A percentile compares a stretch with the other conserved stretches of the same genome.
phyloP scores from a whole-genome alignment of 257 asterid species.

The Sherardia arvensis region DNA sequence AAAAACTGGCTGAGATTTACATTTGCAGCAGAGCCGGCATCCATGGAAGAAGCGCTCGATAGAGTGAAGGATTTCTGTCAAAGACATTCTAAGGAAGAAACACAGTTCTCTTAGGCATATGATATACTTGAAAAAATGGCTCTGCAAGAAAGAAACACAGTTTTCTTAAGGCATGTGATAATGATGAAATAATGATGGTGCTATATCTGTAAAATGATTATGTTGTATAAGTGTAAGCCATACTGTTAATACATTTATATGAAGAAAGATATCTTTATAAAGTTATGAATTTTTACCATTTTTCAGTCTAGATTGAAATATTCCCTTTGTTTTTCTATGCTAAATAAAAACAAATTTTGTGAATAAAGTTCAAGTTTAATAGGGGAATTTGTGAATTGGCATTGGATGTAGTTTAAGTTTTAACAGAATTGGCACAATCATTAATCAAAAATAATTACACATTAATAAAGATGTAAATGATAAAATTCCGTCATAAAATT shows the following conservation, averaged over 20 bases:
- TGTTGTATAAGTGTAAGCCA: neutral
- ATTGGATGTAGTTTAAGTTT: too few relatives aligned
- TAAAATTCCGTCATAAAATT: too few relatives aligned
- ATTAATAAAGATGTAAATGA: too few relatives aligned
- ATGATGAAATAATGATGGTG: neutral
- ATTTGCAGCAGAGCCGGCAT: conserved; percentile 56
- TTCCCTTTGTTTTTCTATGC: too few relatives aligned
- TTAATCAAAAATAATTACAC: too few relatives aligned
- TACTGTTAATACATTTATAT: neutral
- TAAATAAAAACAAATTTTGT: too few relatives aligned
- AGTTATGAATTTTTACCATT: neutral
- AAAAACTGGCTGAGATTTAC: conserved; percentile 69
- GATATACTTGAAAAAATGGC: neutral
- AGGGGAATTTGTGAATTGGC: too few relatives aligned
- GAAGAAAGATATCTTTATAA: neutral
- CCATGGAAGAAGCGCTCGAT: conserved; percentile 54
- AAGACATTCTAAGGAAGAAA: conserved; percentile 32
- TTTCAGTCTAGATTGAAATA: too few relatives aligned
- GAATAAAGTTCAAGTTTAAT: too few relatives aligned
- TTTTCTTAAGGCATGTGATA: neutral
- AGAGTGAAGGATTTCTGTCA: conserved; percentile 54
- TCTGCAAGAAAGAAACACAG: conserved; percentile 6
- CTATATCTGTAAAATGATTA: neutral
- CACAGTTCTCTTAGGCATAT: neutral
- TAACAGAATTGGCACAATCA: too few relatives aligned